Base-by-base conservation (phyloP, 2,329 filamentous ascomycete species). In the Aspergillus eucalypticola region DNA sequence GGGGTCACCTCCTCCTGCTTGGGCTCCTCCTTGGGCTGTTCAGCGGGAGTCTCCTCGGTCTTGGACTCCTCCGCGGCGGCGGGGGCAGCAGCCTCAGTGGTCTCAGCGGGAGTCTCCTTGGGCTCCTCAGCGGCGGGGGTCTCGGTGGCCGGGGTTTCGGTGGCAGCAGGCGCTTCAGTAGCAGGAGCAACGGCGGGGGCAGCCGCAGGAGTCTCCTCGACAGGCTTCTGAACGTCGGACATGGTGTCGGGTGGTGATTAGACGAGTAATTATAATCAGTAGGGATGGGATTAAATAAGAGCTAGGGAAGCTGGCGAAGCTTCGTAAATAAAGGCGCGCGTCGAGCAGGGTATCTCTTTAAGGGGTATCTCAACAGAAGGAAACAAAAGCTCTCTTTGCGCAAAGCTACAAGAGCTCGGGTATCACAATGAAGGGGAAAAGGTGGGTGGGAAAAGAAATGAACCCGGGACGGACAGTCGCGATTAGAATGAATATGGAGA, bases 211-310 rank as follows among this genome's bases (percentile, higher is more conserved):
- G 79, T 80, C 79, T 86, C 84, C 77, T 88, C 87, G 71, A 85
- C 82, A 75, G 88, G 84, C 82, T 92, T 91, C 79, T 87, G 84
- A 78, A 82, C 83, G 74, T 91, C 89, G 81, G 90, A 87, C 89
- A 91, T 91, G 83, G 72, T 84, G 81, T 65, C 60, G 63, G 60
- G 7, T 42, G 48, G 52, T 63, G 60, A 67, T 67, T 64, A 67
- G 17, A 61, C 49, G 54, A 54, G 55, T 57, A 58, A 66, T 69
- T 66, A 63, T 66, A 62, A 49, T 57, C 39, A 56, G 46, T 64
- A 61, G 55, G 39, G 58, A 62, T 58, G 56, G 56, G 60, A 62
- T 64, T 66, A 64, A 62, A 58, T 66, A 63, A 60, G 51, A 57
- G 39, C 48, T 61, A 61, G 32, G 11, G 60, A 66, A 65, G 64